Base-by-base conservation (phyloP, 2,329 filamentous ascomycete genomes). In the Septoria petroselini region DNA sequence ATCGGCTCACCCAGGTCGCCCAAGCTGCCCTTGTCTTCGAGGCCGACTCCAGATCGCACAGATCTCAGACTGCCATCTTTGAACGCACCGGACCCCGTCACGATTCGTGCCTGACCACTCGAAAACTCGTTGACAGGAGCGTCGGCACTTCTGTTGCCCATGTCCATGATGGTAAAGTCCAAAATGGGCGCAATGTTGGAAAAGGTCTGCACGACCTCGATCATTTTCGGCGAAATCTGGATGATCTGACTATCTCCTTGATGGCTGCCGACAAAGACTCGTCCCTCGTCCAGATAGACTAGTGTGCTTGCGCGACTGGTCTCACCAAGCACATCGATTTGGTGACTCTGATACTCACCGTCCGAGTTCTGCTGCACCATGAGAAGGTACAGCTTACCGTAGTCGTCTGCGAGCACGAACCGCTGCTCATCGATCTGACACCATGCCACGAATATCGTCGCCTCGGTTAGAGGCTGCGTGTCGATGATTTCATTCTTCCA, bases 101-200 rank as follows among this genome's bases (percentile, higher is more conserved):
- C 89, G 53, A 98, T 87, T 31, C 91, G 82, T 38, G 93, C 91
- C 70, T 98, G 91, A 0, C 93, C 93, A 0, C 91, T 95, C 0
- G 91, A 95, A 64, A 95, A 98, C 55, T 93, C 88, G 62, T 93
- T 94, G 2, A 85, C 86, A 14, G 88, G 84, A 7, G 78, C 82
- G 56, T 93, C 86, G 17, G 85, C 85, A 52, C 88, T 84, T 48
- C 88, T 79, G 60, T 89, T 91, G 0, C 91, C 91, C 77, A 97
- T 86, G 63, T 97, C 93, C 89, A 97, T 95, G 12, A 98, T 82
- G 1, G 87, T 85, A 61, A 98, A 96, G 66, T 98, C 93, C 31
- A 97, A 72, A 34, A 98, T 87, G 0, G 93, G 93, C 0, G 87
- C 90, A 60, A 97, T 88, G 64, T 95, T 98, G 3, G 81, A 74